Evolutionary conservation across 2,329 filamentous ascomycete species (phyloP), one percentile per base, ranked within the genome.

Genomic region (Leptographium wingfieldii): DNA sequence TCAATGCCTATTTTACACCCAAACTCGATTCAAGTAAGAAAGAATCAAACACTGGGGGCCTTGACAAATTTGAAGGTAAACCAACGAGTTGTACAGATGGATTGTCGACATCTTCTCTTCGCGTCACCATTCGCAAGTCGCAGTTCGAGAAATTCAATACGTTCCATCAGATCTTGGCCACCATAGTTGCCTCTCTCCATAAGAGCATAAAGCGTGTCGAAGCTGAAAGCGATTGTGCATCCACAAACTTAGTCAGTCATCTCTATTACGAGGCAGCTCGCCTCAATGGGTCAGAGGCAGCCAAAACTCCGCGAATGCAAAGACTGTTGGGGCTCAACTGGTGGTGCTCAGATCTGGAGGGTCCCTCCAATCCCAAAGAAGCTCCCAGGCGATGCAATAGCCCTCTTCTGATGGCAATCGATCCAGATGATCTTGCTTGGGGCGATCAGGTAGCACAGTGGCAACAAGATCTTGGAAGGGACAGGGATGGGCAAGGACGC

Each of bases 341-440:
- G 61, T 48, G 59, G 49, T 5, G 4, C 25, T 40, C 48, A 14
- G 49, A 53, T 14, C 12, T 22, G 11, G 55, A 52, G 19, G 5
- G 11, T 6, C 29, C 16, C 19, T 16, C 52, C 7, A 4, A 0
- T 31, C 10, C n/a, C 1, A 12, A n/a, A 58, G 6, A 29, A 29
- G 27, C 1, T n/a, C 2, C 2, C 16, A 9, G 6, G 7, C 19
- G 16, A 3, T 33, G 35, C 22, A 29, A 31, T 1, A 64, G 63
- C 43, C 56, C 61, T 11, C 55, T 63, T 1, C 25, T 10, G 5
- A 9, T 9, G 1, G 25, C 35, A 5, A 33, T 60, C 19, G 27
- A n/a, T 10, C 55, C 62, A 4, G 59, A 59, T 14, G 61, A 64
- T 33, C 31, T 63, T 22, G 3, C 48, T 9, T 64, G 63, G 63